phyloP scores from a whole-genome alignment of 2,329 filamentous ascomycete species.

The Botrytis tulipae region DNA sequence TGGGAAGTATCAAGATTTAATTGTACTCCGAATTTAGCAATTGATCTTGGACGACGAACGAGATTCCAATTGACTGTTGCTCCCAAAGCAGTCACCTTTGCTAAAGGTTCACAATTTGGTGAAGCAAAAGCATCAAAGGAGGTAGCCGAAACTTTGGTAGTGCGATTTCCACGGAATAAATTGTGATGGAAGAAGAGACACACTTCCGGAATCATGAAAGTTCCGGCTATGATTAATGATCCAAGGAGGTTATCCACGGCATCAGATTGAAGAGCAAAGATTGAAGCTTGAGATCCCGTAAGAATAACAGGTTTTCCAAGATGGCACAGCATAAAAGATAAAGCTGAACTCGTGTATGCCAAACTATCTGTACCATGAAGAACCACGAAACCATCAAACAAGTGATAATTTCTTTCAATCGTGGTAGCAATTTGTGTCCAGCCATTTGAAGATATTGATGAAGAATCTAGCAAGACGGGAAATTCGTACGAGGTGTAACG shows the following conservation, averaged over 20 bases:
- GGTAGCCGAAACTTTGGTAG: slow-evolving; percentile 67
- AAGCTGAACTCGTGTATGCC: slow-evolving; percentile 66
- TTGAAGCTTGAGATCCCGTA: slow-evolving; percentile 63
- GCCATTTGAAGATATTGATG: slow-evolving; percentile 68
- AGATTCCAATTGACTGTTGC: slow-evolving; percentile 64
- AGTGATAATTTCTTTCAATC: slow-evolving; percentile 63
- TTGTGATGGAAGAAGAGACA: slow-evolving; percentile 73
- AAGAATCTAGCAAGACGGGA: slow-evolving; percentile 65
- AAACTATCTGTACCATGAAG: slow-evolving; percentile 69
- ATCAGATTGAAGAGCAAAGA: slow-evolving; percentile 69
- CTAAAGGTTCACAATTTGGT: slow-evolving; percentile 64
- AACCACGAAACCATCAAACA: slow-evolving; percentile 71
- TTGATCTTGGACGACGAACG: slow-evolving; percentile 55
- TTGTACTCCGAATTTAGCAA: slow-evolving; percentile 60
- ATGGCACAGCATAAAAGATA: slow-evolving; percentile 72
- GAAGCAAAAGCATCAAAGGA: slow-evolving; percentile 68
- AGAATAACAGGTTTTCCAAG: slow-evolving; percentile 70
- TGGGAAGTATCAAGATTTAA: slow-evolving; percentile 62
- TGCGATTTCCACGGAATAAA: slow-evolving; percentile 66
- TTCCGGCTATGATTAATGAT: slow-evolving; percentile 67
- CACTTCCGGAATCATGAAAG: slow-evolving; percentile 73
- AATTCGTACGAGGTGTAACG: slow-evolving; percentile 69
- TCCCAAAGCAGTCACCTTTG: slow-evolving; percentile 57
- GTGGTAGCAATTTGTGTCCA: slow-evolving; percentile 63
- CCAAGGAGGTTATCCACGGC: slow-evolving; percentile 70